Evolutionary conservation across 1,284 basidiomycete species (phyloP), one percentile per base, ranked within the genome.

Genomic region (Phellopilus nigrolimitatus): DNA sequence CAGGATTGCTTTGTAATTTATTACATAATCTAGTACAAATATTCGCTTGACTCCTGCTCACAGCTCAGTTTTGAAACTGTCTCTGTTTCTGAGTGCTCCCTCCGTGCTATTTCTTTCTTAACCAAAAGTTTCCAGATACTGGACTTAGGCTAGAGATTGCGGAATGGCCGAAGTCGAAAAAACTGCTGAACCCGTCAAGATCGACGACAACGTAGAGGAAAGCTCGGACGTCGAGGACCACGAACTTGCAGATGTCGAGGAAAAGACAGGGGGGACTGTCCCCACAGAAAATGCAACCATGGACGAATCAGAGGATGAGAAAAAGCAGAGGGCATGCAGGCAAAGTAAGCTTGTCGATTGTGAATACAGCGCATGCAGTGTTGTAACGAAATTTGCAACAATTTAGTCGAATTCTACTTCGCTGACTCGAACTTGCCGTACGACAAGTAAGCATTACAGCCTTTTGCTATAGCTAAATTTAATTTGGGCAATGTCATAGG

Each of bases 401-500:
- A n/a, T 54, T 4, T 53, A 97, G 95, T 97, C 63, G 91, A 95
- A 68, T 99, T 98, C 70, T 99, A 99, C 76, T 95, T 99, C 70
- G 89, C 89, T 47, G 92, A 97, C 70, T 82, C 93, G 27, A 99
- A 99, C 71, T 79, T 99, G 44, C 95, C 97, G 10, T 95, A 85
- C 62, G 97, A 98, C 80, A 94, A 90, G 84, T 85, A 60, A 40
- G 75, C 64, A 9, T 17, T 19, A 27, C 19, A 24, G 25, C 13
- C 28, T 21, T 25, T 27, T 22, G 19, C 51, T 33, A 46, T 36
- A 17, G 13, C 42, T 40, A 13, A 38, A 7, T 17, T 45, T 25
- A 57, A 13, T 40, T 43, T 0, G 21, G 36, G 10, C 22, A 12
- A 17, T 44, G 24, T 41, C 19, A 74, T 67, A 95, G 93, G 71